Base-by-base conservation (phyloP, 345 rosid species). In the Euphorbia lathyris region DNA sequence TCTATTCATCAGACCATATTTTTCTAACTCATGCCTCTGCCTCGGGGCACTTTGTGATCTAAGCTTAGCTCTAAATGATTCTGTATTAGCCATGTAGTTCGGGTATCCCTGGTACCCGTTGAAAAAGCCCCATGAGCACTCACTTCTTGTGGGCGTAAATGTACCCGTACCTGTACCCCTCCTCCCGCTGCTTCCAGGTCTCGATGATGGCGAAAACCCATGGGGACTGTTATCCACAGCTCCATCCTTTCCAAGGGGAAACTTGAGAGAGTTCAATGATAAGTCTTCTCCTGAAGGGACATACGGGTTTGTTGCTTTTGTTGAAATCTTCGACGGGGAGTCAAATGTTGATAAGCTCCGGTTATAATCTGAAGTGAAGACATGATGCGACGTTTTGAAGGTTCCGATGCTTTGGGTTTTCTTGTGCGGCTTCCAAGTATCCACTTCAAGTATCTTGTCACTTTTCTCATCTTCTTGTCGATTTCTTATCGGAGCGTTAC, bases 31-130 rank as follows among this genome's bases (percentile, higher is more conserved):
- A 9, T 87, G 77, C 85, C 99, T 85, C 81, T 92, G 99, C 88
- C 90, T 87, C 5, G 98, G 99, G 22, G 89, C 94, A 73, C 99
- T 95, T 62, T 88, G 96, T 30, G 98, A 92, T 78, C 99, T 81
- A 27, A 84, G 86, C 87, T 77, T 81, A 12, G 78, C 78, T 34
- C 71, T 73, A 5, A 74, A 80, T 0, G 83, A 80, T 48, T 80
- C 73, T 1, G 83, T 80, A 73, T 77, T 76, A 63, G 80, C 70
- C 83, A 80, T 80, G 76, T 76, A 80, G 78, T 40, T 80, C 4
- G 83, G 83, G 19, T 64, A 72, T 7, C 70, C 68, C 17, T 71
- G 47, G 67, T 67, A 76, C 14, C 77, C 77, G 52, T 72, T 72
- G n/a, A 72, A 77, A 59, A 43, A 77, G 2, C 80, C 80, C 66